Evolutionary conservation across 176 grass and related monocot genomes (phyloP).

Genomic region (Oryza longistaminata): DNA sequence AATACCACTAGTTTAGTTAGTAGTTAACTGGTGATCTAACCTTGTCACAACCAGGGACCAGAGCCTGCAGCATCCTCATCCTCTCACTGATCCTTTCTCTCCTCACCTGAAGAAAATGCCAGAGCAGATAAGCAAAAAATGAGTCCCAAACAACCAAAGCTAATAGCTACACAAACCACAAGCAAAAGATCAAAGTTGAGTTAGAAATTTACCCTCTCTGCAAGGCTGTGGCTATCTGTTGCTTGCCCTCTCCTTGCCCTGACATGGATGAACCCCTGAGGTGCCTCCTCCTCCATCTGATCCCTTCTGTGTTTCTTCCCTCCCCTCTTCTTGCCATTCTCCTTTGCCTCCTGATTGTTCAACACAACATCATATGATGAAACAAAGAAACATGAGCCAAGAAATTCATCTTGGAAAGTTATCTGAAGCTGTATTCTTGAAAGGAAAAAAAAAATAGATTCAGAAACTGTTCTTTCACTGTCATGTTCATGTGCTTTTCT

Average conservation of each 20-base stretch:
- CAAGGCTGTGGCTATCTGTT: slow-evolving; percentile 94
- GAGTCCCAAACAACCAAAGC: slow-evolving; percentile 31
- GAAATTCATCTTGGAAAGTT: not conserved
- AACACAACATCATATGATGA: not conserved
- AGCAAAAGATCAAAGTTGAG: slow-evolving; percentile 3
- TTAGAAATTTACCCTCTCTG: slow-evolving; percentile 67
- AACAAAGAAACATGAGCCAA: not conserved
- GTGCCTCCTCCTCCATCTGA: slow-evolving; percentile 43
- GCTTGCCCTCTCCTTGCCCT: slow-evolving; percentile 97
- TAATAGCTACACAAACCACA: slow-evolving; percentile 1
- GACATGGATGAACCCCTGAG: slow-evolving; percentile 93
- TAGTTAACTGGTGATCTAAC: slow-evolving; percentile 33
- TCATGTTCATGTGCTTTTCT: not conserved
- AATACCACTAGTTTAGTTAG: not conserved
- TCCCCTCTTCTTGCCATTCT: slow-evolving; percentile 52
- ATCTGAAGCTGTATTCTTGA: not conserved
- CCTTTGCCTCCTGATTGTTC: slow-evolving; percentile 54
- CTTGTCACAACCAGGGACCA: slow-evolving; percentile 96
- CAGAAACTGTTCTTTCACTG: not conserved
- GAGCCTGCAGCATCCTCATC: slow-evolving; percentile 93
- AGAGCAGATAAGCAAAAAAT: slow-evolving; percentile 25
- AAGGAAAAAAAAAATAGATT: not conserved
- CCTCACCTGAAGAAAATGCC: slow-evolving; percentile 69
- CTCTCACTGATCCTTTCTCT: slow-evolving; percentile 94
- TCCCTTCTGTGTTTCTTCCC: slow-evolving; percentile 45